phyloP scores from a whole-genome alignment of 1,284 basidiomycete species.

The Melampsora occidentalis region DNA sequence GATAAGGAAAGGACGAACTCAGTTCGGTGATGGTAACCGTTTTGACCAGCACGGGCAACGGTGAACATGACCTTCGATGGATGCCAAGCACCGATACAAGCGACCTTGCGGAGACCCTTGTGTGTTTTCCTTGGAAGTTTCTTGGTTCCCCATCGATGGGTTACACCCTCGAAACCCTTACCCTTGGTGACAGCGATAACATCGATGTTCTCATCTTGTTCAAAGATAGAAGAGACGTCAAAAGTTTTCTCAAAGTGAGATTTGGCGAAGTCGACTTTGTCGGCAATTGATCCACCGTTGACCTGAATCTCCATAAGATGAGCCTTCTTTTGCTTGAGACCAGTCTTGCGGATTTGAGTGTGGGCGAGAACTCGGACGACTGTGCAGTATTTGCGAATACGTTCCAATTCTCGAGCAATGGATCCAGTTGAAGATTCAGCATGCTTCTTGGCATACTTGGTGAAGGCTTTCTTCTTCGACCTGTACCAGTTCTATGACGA shows the following conservation, averaged over 20 bases:
- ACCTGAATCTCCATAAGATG: slow-evolving; percentile 99
- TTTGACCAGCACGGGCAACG: slow-evolving; percentile 99
- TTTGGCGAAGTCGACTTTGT: slow-evolving; percentile 97
- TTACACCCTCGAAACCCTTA: slow-evolving; percentile 99
- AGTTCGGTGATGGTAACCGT: slow-evolving; percentile 98
- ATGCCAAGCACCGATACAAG: slow-evolving; percentile 99
- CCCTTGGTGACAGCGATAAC: slow-evolving; percentile 98
- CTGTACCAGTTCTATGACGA: slow-evolving; percentile 87
- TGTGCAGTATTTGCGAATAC: slow-evolving; percentile 99
- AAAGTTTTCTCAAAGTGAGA: slow-evolving; percentile 96
- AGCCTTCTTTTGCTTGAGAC: slow-evolving; percentile 97
- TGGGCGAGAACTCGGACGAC: slow-evolving; percentile 99
- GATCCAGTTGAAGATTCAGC: slow-evolving; percentile 85
- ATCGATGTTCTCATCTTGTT: slow-evolving; percentile 95
- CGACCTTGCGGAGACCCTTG: slow-evolving; percentile 99
- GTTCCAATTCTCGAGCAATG: slow-evolving; percentile 92
- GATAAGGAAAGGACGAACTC: slow-evolving; percentile 46
- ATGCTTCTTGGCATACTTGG: slow-evolving; percentile 69
- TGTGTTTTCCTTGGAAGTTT: slow-evolving; percentile 98
- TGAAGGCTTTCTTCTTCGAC: slow-evolving; percentile 99
- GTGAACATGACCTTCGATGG: slow-evolving; percentile 98
- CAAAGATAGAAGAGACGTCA: slow-evolving; percentile 80
- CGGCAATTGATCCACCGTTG: slow-evolving; percentile 92
- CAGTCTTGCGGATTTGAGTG: slow-evolving; percentile 95
- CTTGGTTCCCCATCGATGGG: slow-evolving; percentile 98